Evolutionary conservation across 2,329 filamentous ascomycete genomes (phyloP).

Genomic region (Chaetomium sp.): DNA sequence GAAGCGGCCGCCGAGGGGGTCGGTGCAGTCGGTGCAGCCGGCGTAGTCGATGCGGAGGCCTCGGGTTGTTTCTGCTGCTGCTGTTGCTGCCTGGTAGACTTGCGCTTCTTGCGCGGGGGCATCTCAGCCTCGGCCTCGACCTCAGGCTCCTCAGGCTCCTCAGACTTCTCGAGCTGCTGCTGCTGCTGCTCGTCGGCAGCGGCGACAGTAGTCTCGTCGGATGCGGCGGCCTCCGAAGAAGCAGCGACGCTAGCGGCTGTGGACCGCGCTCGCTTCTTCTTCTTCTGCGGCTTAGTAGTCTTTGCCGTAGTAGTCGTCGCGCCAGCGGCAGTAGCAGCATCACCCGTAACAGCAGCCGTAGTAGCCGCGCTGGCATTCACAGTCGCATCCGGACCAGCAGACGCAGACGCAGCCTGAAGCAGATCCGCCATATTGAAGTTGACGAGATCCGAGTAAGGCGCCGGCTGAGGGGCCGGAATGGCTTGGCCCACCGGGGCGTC

Average conservation of each 20-base stretch:
- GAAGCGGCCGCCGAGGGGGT: background rate
- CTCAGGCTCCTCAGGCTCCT: conserved; percentile 6
- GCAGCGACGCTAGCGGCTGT: too few relatives aligned
- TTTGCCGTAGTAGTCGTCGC: background rate
- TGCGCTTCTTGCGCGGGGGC: conserved; percentile 23
- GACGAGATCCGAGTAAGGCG: conserved; percentile 44
- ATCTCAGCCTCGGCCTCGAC: conserved; percentile 11
- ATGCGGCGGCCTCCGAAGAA: too few relatives aligned
- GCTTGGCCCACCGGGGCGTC: conserved; percentile 38
- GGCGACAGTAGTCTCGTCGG: too few relatives aligned
- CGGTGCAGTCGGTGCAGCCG: background rate
- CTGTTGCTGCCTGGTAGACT: conserved; percentile 18
- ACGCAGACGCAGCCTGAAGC: conserved; percentile 22
- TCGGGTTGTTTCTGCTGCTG: conserved; percentile 14
- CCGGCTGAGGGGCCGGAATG: conserved; percentile 40
- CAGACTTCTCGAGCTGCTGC: background rate
- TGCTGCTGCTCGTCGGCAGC: background rate
- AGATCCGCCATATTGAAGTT: conserved; percentile 31
- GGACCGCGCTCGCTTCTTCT: too few relatives aligned
- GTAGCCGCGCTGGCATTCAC: background rate
- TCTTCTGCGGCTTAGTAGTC: too few relatives aligned
- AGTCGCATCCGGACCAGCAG: background rate
- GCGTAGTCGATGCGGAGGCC: conserved; percentile 4
- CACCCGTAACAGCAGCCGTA: background rate
- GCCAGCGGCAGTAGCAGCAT: background rate